A percentile compares a stretch with the other conserved stretches of the same genome.
These are phyloP conservation scores for Saccharomyces pastorianus DNA, from an alignment of 1,139 yeast species.

Conservation along the genomic window DNA sequence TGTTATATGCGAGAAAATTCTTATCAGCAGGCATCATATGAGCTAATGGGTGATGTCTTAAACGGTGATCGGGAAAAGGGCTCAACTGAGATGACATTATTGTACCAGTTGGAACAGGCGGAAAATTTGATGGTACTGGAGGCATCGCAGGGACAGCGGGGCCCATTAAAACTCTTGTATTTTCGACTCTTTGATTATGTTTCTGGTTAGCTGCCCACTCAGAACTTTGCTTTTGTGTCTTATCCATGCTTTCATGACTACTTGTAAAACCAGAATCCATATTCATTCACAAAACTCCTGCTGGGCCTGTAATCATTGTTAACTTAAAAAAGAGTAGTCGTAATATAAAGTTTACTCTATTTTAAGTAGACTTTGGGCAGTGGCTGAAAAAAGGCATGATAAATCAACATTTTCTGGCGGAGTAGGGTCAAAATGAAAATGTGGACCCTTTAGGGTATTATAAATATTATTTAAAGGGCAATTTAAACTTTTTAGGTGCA, in stretches of 20 bases:
- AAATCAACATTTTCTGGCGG: background rate
- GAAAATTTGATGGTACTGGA: background rate
- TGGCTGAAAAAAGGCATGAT: background rate
- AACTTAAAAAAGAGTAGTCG: background rate
- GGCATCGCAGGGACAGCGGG: background rate
- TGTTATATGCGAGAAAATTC: background rate
- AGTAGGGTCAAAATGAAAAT: background rate
- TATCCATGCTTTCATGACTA: background rate
- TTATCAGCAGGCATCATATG: background rate
- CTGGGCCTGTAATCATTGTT: background rate
- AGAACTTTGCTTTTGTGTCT: background rate
- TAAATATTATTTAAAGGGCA: background rate
- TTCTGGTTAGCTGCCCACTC: background rate
- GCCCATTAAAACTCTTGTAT: background rate
- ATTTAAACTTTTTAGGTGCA: background rate
- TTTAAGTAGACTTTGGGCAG: background rate
- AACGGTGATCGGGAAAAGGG: background rate
- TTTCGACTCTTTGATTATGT: background rate
- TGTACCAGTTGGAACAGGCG: background rate
- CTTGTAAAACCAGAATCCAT: background rate
- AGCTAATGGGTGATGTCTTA: background rate
- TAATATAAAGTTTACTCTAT: background rate
- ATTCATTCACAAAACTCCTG: background rate
- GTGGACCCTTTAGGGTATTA: background rate
- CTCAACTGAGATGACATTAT: background rate